Evolutionary conservation across 176 grass and related monocot species (phyloP).

Genomic region (Bonia amplexicaulis): DNA sequence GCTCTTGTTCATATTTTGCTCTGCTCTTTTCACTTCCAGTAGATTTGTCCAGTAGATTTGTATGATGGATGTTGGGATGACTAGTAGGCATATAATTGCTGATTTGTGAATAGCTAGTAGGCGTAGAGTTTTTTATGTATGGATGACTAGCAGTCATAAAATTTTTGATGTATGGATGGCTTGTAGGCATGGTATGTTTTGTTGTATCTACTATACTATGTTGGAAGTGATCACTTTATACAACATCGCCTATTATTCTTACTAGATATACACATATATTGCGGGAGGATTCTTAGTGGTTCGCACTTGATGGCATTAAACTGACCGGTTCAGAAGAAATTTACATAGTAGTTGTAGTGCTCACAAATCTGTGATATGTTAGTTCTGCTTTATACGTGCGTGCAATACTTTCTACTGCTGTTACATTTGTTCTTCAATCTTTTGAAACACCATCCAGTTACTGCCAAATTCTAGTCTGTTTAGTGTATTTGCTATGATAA

Average conservation of each 20-base stretch:
- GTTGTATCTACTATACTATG: not conserved
- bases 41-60: rapidly evolving
- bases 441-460: not conserved
- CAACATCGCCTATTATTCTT: not conserved
- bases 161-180: not conserved
- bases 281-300: not conserved
- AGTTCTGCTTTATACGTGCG: too few species aligned
- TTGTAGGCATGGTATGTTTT: not conserved
- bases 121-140: not conserved
- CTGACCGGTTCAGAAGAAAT: not conserved
- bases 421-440: not conserved
- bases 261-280: not conserved
- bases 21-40: not conserved
- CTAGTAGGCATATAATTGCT: not conserved
- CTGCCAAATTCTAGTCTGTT: not conserved
- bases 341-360: not conserved
- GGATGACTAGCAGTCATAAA: not conserved
- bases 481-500: not conserved
- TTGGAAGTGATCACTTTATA: not conserved
- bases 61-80: not conserved
- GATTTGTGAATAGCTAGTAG: not conserved
- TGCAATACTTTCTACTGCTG: not conserved
- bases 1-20: not conserved
- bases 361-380: not conserved
- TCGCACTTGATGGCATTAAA: not conserved